phyloP scores from a whole-genome alignment of 2,329 filamentous ascomycete species.

The Diplodia scrobiculata region DNA sequence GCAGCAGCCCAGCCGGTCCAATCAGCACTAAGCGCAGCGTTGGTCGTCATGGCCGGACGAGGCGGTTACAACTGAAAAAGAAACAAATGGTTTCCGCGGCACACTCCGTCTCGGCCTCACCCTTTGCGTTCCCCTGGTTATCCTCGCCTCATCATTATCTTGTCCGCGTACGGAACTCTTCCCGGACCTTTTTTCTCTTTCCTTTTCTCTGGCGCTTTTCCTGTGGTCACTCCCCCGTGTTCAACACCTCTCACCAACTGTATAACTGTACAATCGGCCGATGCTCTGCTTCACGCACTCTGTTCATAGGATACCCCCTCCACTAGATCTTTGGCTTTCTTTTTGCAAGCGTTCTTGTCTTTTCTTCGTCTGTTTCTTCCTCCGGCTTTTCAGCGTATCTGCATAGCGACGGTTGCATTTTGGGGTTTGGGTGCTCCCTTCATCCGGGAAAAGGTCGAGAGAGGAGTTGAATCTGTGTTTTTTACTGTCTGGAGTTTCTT shows the following conservation, averaged over 20 bases:
- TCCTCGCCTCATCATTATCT: neutral
- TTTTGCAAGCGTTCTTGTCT: neutral
- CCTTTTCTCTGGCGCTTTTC: no score
- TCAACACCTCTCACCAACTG: neutral
- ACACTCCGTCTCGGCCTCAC: neutral
- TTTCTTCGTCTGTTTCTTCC: neutral
- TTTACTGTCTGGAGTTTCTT: neutral
- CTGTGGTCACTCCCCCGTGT: neutral
- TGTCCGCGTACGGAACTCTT: neutral
- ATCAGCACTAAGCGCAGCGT: neutral
- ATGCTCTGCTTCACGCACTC: neutral
- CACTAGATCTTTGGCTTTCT: neutral
- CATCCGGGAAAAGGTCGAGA: neutral
- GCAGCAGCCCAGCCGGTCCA: neutral
- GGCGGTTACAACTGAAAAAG: slow-evolving; percentile 36
- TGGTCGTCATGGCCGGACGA: slow-evolving; percentile 25
- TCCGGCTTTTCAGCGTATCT: slow-evolving; percentile 10
- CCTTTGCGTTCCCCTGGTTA: neutral
- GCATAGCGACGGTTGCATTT: slow-evolving; percentile 27
- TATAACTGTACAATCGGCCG: slow-evolving; percentile 13
- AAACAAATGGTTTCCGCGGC: no score
- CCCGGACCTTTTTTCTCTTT: neutral
- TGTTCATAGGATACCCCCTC: slow-evolving; percentile 8
- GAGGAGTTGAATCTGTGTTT: neutral
- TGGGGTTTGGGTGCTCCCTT: neutral